Percentiles rank a stretch among this genome's conserved stretches.
Conservation (phyloP, 1,139 yeast genomes). For the Lodderomyces pseudojiufengensis region DNA sequence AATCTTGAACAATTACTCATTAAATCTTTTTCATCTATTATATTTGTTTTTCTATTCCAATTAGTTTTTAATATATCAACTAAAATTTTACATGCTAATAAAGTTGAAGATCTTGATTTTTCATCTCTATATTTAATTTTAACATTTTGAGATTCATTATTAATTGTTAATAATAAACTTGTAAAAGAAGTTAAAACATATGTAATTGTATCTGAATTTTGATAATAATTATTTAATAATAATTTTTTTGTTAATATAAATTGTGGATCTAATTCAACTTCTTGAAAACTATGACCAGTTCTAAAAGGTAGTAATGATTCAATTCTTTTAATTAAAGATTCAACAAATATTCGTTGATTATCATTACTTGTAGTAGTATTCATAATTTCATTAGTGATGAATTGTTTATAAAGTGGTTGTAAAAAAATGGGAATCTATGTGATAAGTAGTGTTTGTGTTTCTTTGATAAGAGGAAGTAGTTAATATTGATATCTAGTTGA, state of each 20-base stretch:
- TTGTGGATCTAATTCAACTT: conserved; percentile 44
- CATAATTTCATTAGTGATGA: conserved; percentile 2
- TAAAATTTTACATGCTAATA: conserved; percentile 32
- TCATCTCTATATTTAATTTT: conserved; percentile 32
- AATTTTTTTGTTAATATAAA: conserved; percentile 31
- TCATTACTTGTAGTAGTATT: neutral
- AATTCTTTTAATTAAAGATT: conserved; percentile 24
- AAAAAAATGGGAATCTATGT: no score
- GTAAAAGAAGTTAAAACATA: conserved; percentile 16
- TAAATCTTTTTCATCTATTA: conserved; percentile 17
- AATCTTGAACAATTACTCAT: conserved; percentile 21
- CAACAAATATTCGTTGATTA: conserved; percentile 3
- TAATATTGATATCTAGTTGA: no score
- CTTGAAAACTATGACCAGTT: conserved; percentile 40
- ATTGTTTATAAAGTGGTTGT: no score
- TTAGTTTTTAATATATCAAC: conserved; percentile 25
- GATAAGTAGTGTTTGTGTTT: no score
- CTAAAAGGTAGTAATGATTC: conserved; percentile 37
- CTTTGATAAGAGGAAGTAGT: no score
- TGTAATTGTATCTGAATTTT: conserved; percentile 13
- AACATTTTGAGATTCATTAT: conserved; percentile 24
- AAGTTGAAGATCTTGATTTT: conserved; percentile 30
- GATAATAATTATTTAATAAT: conserved; percentile 21
- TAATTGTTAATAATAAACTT: conserved; percentile 22
- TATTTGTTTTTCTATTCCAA: conserved; percentile 24